A percentile compares a stretch with the other conserved stretches of the same genome.
Evolutionary conservation across 805 yeast species (phyloP).

Genomic region (Pichia exigua): DNA sequence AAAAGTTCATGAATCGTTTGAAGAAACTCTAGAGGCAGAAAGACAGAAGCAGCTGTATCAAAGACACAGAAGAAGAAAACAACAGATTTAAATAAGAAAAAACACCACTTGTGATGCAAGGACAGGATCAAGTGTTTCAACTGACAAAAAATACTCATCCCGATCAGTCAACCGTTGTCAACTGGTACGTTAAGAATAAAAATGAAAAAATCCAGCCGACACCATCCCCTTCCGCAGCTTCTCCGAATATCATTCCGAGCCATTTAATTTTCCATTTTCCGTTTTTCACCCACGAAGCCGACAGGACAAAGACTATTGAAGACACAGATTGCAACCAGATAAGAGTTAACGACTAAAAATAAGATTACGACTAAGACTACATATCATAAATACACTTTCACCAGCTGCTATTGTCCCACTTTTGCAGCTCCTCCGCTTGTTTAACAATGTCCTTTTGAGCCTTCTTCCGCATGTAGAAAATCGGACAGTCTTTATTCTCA

Average conservation of each 20-base stretch:
- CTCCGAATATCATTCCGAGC: not conserved
- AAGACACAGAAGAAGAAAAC: not conserved
- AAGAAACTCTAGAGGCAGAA: not conserved
- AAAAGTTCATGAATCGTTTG: too few relatives aligned
- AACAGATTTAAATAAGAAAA: not conserved
- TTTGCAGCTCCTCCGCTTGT: constrained; percentile 49
- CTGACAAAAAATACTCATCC: not conserved
- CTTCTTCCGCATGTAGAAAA: constrained; percentile 91
- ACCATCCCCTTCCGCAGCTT: not conserved
- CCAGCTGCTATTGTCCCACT: constrained; percentile 61
- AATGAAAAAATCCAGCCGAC: too few relatives aligned
- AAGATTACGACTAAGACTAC: too few relatives aligned
- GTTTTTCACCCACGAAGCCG: too few relatives aligned
- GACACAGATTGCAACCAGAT: too few relatives aligned
- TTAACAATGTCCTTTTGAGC: constrained; percentile 64
- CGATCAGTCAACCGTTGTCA: not conserved
- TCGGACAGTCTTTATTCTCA: constrained; percentile 93
- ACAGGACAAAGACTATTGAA: too few relatives aligned
- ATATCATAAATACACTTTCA: constrained; percentile 13
- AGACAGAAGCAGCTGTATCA: not conserved
- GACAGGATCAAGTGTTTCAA: not conserved
- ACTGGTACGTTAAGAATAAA: too few relatives aligned
- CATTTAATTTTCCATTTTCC: not conserved
- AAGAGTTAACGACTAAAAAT: too few relatives aligned
- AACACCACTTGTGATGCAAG: not conserved